These are phyloP conservation scores for Fibroporia radiculosa DNA, from an alignment of 768 basidiomycete genomes.

Conservation along the genomic window DNA sequence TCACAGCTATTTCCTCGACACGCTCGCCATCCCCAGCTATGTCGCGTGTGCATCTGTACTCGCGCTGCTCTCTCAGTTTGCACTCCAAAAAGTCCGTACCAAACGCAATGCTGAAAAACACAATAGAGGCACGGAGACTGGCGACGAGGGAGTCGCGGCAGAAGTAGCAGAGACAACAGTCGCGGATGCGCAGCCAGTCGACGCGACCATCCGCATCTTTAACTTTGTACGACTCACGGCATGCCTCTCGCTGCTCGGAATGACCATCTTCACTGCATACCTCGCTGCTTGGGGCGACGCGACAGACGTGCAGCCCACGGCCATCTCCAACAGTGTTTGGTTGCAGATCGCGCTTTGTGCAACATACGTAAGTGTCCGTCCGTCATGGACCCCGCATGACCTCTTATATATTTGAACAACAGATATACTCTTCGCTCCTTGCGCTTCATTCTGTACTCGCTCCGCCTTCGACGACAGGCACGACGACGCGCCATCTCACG, in stretches of 20 bases:
- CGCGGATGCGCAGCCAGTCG: neutral
- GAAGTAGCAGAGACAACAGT: neutral
- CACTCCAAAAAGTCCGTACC: constrained; percentile 2
- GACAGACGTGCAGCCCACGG: constrained; percentile 8
- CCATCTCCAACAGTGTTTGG: constrained; percentile 8
- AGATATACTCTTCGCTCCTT: constrained; percentile 19
- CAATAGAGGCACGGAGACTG: no score
- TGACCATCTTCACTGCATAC: constrained; percentile 41
- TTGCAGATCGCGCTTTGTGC: constrained; percentile 7
- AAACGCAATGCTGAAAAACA: constrained; percentile 1
- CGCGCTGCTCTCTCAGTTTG: constrained; percentile 8
- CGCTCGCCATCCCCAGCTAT: constrained; percentile 4
- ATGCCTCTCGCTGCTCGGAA: constrained; percentile 37
- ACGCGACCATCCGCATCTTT: constrained; percentile 30
- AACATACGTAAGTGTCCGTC: constrained; percentile 11
- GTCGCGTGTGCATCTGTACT: constrained; percentile 7
- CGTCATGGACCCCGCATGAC: neutral
- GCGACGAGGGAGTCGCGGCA: constrained; percentile 1
- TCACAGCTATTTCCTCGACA: no score
- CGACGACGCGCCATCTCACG: constrained; percentile 38
- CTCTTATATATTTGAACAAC: no score
- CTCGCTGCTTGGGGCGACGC: no score
- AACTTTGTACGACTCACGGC: constrained; percentile 38
- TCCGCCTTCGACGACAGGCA: constrained; percentile 4
- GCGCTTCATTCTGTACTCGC: constrained; percentile 13